A percentile compares a stretch with the other conserved stretches of the same genome.
Evolutionary conservation across 352 stramenopile species (phyloP).

Genomic region (Thalassiosira mediterranea): DNA sequence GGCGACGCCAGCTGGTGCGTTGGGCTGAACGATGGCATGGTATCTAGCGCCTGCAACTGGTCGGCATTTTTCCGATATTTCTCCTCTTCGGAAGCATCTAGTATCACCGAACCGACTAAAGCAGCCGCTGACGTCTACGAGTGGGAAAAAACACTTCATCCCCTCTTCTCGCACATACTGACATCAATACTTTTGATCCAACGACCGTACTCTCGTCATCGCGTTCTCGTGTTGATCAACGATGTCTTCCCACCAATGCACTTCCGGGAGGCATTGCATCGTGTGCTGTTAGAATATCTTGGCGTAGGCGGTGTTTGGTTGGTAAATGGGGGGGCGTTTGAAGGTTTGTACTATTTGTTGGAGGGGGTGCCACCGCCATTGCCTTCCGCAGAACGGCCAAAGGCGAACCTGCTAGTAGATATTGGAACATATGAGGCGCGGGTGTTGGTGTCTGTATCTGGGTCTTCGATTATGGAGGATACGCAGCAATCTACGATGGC

Average conservation of each 20-base stretch:
- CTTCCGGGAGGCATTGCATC: slow-evolving; percentile 38
- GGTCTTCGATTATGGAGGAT: slow-evolving; percentile 26
- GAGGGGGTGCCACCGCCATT: slow-evolving; percentile 15
- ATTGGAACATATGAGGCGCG: slow-evolving; percentile 47
- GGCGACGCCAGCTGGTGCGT: slow-evolving; percentile 17
- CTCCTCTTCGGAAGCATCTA: slow-evolving; percentile 8
- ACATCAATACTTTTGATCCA: slow-evolving; percentile 51
- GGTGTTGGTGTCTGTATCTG: slow-evolving; percentile 26
- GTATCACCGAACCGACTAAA: neutral
- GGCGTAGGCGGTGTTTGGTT: slow-evolving; percentile 34
- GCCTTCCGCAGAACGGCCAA: slow-evolving; percentile 11
- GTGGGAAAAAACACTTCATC: slow-evolving; percentile 50
- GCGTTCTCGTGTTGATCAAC: slow-evolving; percentile 40
- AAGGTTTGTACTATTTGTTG: slow-evolving; percentile 39
- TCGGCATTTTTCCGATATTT: slow-evolving; percentile 33
- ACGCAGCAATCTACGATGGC: slow-evolving; percentile 30
- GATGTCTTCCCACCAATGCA: slow-evolving; percentile 27
- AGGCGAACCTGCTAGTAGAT: slow-evolving; percentile 42
- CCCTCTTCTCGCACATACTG: slow-evolving; percentile 42
- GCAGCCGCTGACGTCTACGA: slow-evolving; percentile 19
- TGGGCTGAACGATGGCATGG: slow-evolving; percentile 30
- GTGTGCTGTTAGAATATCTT: slow-evolving; percentile 46
- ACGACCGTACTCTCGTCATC: slow-evolving; percentile 39
- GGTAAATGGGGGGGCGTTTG: slow-evolving; percentile 34
- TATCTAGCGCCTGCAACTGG: slow-evolving; percentile 29